Evolutionary conservation across 805 yeast species (phyloP).

Genomic region (Yarrowia divulgata): DNA sequence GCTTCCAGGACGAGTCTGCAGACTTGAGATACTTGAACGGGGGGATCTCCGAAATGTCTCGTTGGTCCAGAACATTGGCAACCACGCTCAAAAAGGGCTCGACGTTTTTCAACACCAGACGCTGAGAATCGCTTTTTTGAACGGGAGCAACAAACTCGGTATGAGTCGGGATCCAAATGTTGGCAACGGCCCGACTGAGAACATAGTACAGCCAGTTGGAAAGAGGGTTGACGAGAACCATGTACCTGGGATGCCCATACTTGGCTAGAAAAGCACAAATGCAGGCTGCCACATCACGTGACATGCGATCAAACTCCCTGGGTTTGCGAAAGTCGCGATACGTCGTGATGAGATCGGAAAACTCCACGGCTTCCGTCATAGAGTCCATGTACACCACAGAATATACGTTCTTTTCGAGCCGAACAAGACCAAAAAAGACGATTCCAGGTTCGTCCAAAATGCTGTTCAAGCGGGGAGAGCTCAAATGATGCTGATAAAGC

Average conservation of each 20-base stretch:
- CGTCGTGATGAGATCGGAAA: neutral
- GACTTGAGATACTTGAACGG: neutral
- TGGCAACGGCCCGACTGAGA: neutral
- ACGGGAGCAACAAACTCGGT: slow-evolving; percentile 1
- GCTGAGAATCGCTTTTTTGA: neutral
- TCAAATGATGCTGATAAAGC: neutral
- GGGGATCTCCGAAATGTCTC: neutral
- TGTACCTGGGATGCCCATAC: slow-evolving; percentile 2
- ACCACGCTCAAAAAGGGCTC: neutral
- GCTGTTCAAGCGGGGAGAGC: neutral
- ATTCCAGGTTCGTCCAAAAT: neutral
- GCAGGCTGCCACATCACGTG: neutral
- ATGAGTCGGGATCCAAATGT: neutral
- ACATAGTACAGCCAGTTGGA: slow-evolving; percentile 12
- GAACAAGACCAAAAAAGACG: neutral
- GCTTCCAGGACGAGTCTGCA: neutral
- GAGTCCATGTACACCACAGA: neutral
- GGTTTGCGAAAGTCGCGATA: neutral
- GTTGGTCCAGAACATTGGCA: neutral
- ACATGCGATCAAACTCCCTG: neutral
- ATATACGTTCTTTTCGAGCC: slow-evolving; percentile 3
- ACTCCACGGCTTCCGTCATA: slow-evolving; percentile 11
- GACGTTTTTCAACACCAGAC: neutral
- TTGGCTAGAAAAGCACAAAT: neutral
- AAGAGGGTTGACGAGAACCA: slow-evolving; percentile 5